These are phyloP conservation scores for Diaporthe helianthi DNA, from an alignment of 2,329 filamentous ascomycete genomes.

Conservation along the genomic window DNA sequence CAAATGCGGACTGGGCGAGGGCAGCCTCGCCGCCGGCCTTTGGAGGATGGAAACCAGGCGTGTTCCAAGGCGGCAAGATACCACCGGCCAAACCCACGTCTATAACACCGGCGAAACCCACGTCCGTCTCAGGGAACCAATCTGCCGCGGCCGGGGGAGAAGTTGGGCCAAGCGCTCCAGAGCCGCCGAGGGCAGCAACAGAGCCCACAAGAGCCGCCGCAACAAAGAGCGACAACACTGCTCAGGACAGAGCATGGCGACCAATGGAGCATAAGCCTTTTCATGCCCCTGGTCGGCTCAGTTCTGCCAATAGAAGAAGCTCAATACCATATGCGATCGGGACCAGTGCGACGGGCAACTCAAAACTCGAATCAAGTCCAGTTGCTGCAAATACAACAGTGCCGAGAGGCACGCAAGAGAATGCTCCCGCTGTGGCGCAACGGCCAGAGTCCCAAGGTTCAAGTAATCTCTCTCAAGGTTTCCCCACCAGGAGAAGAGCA, in stretches of 20 bases:
- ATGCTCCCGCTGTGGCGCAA: neutral
- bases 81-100: constrained; percentile 27
- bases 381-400: neutral
- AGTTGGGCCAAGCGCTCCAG: neutral
- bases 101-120: neutral
- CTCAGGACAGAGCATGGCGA: constrained; percentile 8
- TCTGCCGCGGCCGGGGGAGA: neutral
- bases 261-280: neutral
- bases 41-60: constrained; percentile 13
- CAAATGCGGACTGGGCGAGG: constrained; percentile 27
- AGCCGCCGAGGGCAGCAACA: neutral
- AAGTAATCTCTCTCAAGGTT: neutral
- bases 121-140: neutral
- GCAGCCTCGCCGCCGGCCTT: constrained; percentile 6
- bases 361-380: neutral
- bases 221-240: neutral
- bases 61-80: constrained; percentile 8
- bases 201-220: neutral
- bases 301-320: neutral
- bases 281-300: neutral
- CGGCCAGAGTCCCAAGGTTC: neutral
- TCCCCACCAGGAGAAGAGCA: neutral
- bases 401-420: neutral
- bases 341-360: neutral
- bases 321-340: neutral